Percentiles rank a stretch among this genome's conserved stretches.
Evolutionary conservation across 352 stramenopile genomes (phyloP).

Genomic region (Globisporangium canariense): DNA sequence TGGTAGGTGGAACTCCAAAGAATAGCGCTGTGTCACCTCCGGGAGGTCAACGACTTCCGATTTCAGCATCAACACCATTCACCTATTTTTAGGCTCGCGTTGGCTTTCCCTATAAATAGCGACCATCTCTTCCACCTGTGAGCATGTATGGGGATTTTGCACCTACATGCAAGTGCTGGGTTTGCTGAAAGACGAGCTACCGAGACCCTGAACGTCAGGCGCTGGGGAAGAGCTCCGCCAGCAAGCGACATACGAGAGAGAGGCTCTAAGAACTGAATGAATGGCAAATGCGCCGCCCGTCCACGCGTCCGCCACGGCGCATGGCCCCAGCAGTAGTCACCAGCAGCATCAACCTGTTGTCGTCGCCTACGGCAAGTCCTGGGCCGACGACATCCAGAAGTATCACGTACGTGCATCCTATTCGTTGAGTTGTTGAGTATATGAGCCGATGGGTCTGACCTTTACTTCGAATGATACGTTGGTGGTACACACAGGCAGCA

Average conservation of each 20-base stretch:
- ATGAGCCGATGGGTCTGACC: not conserved
- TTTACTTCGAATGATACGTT: not conserved
- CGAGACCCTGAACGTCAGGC: not conserved
- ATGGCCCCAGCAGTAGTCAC: not conserved
- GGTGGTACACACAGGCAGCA: slow-evolving; percentile 28
- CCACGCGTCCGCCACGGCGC: not conserved
- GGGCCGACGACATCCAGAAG: slow-evolving; percentile 55
- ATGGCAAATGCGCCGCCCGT: not conserved
- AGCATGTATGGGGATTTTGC: no score
- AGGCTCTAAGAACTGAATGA: not conserved
- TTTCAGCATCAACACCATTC: no score
- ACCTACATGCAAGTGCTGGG: no score
- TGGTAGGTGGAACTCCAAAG: no score
- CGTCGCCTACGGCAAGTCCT: slow-evolving; percentile 36
- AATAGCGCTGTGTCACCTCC: no score
- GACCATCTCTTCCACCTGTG: no score
- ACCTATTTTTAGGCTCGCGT: no score
- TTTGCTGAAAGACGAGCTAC: no score
- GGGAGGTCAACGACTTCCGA: no score
- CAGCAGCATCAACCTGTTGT: not conserved
- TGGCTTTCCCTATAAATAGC: no score
- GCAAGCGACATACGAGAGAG: not conserved
- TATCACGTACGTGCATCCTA: slow-evolving; percentile 37
- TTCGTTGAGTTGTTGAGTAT: not conserved
- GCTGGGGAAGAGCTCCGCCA: not conserved